A percentile compares a stretch with the other conserved stretches of the same genome.
phyloP scores from a whole-genome alignment of 352 stramenopile genomes.

The Globisporangium mamillatum region DNA sequence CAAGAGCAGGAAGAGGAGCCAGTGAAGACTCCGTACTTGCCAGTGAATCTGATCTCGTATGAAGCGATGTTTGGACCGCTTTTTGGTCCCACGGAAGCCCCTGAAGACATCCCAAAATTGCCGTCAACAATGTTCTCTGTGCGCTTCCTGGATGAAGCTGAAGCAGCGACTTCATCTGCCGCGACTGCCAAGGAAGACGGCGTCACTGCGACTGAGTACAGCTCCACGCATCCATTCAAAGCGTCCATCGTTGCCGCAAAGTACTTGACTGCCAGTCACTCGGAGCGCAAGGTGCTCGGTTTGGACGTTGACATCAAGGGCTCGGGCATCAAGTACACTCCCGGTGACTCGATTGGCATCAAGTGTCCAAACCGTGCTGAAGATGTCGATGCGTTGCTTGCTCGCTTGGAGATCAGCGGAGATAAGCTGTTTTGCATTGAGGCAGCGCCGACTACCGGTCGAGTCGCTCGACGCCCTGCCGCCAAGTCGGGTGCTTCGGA shows the following conservation, averaged over 20 bases:
- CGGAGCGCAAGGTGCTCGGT: conserved; percentile 57
- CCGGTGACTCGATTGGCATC: conserved; percentile 85
- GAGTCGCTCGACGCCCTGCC: conserved; percentile 10
- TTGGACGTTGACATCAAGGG: conserved; percentile 44
- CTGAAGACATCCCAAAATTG: conserved; percentile 53
- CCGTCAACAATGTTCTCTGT: conserved; percentile 50
- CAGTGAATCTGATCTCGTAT: conserved; percentile 48
- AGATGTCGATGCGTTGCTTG: conserved; percentile 68
- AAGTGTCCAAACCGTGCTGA: conserved; percentile 74
- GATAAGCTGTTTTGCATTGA: conserved; percentile 36
- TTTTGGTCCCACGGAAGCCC: conserved; percentile 26
- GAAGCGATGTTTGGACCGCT: conserved; percentile 58
- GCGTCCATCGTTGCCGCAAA: conserved; percentile 38
- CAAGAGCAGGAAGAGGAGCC: not conserved
- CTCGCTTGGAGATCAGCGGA: conserved; percentile 42
- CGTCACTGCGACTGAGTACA: conserved; percentile 28
- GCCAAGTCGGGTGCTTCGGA: conserved; percentile 29
- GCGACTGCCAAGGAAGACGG: not conserved
- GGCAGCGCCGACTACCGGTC: conserved; percentile 21
- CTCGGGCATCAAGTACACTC: conserved; percentile 62
- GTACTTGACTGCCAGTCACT: conserved; percentile 46
- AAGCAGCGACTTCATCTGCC: not conserved
- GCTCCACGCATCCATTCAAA: conserved; percentile 46
- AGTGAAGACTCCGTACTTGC: conserved; percentile 25
- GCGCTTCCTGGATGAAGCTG: conserved; percentile 29